Evolutionary conservation across 305 asterid genomes (phyloP), one percentile per base, ranked within the genome.

Genomic region (Stenogyne calaminthoides): DNA sequence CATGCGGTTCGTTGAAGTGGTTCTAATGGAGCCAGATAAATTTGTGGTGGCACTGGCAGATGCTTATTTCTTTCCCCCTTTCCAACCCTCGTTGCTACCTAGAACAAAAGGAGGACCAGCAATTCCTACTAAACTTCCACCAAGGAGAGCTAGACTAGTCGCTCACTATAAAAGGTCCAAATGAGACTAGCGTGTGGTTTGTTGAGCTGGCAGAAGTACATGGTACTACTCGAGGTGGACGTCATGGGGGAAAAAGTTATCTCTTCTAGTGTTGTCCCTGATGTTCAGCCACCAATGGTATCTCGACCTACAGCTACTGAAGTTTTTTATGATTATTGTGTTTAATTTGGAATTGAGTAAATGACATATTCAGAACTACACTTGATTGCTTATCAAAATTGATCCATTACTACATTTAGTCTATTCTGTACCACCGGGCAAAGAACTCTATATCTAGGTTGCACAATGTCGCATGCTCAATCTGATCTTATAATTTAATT

Each of bases 261-360:
- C 74, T 87, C 96, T 47, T 84, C 98, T 42, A 76, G 75, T 34
- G 84, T 87, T 73, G 87, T 93, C 61, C 91, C 88, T 60, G 95
- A 94, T 84, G 95, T 91, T 84, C 98, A 94, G 84, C 97, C 98
- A 58, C 96, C 98, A 46, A 91, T 94, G 95, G 98, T 94, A 91
- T 66, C 15, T 75, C 49, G n/a, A n/a, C n/a, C n/a, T n/a, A 1
- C 29, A 39, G 20, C 46, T n/a, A 37, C 46, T 58, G 64, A 69
- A 56, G 37, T 25, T 42, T 44, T 14, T 59, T 37, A 52, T 62
- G 66, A 29, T 64, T 32, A 29, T 62, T 18, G 20, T 54, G 67
- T 59, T 66, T 67, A 9, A 25, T 52, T 9, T 64, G 60, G 16
- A 6, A 8, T 9, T 19, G 12, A 15, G 62, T 63, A 6, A 12